phyloP scores from a whole-genome alignment of 257 asterid genomes.

The Knoxia roxburghii region DNA sequence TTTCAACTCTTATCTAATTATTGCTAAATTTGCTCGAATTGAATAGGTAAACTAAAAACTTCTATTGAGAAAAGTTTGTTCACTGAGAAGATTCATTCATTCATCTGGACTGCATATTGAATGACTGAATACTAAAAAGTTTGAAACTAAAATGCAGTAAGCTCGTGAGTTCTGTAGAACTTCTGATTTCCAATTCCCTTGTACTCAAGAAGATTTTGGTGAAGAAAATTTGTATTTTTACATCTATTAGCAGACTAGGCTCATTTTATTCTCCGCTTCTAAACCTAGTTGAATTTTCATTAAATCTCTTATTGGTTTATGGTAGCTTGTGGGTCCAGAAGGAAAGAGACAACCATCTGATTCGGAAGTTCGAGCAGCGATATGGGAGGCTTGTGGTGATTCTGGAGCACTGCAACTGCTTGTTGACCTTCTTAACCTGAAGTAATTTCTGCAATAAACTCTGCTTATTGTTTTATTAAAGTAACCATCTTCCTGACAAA shows the following conservation, averaged over 20 bases:
- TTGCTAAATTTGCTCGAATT: no score
- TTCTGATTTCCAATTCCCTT: not conserved
- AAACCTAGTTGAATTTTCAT: no score
- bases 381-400: slow-evolving; percentile 96
- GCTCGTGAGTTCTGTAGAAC: not conserved
- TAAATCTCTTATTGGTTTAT: slow-evolving; percentile 3
- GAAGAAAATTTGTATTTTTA: not conserved
- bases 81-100: not conserved
- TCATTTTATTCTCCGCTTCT: not conserved
- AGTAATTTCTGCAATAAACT: slow-evolving; percentile 42
- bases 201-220: not conserved
- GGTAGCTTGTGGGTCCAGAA: slow-evolving; percentile 69
- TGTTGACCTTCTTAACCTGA: slow-evolving; percentile 76
- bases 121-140: not conserved
- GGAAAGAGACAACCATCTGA: slow-evolving; percentile 71
- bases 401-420: slow-evolving; percentile 80
- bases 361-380: slow-evolving; percentile 66
- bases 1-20: not conserved
- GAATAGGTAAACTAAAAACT: not conserved
- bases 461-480: not conserved
- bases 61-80: not conserved
- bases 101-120: not conserved
- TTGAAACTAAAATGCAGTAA: not conserved
- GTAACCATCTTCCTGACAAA: not conserved
- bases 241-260: not conserved